phyloP scores from a whole-genome alignment of 371 early-diverging fungal species.

The Mucor ambiguus region DNA sequence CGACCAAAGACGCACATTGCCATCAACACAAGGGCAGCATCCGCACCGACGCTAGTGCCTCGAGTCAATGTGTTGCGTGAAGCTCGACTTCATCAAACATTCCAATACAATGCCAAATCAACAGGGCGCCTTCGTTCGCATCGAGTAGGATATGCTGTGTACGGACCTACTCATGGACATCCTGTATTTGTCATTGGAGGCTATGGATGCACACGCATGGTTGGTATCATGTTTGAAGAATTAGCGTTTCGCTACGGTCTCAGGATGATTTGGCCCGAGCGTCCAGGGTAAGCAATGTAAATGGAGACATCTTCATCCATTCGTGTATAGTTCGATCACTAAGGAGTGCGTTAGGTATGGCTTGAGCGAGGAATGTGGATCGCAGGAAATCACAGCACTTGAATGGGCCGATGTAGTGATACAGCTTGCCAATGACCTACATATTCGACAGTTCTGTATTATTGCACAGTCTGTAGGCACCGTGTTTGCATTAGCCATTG shows the following conservation, averaged over 20 bases:
- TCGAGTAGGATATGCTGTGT: conserved; percentile 51
- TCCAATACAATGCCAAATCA: conserved; percentile 28
- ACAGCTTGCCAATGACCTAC: conserved; percentile 44
- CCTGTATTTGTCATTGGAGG: conserved; percentile 54
- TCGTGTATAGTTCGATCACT: not conserved
- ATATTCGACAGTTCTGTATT: conserved; percentile 36
- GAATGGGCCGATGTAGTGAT: conserved; percentile 54
- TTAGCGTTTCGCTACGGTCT: conserved; percentile 36
- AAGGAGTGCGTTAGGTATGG: conserved; percentile 36
- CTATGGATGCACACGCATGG: conserved; percentile 49
- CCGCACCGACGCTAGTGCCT: conserved; percentile 2
- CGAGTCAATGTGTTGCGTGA: conserved; percentile 38
- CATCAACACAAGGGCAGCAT: not conserved
- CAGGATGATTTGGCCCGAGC: conserved; percentile 54
- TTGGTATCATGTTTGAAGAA: conserved; percentile 57
- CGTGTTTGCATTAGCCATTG: conserved; percentile 49
- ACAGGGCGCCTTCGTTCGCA: conserved; percentile 30
- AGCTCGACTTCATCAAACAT: conserved; percentile 48
- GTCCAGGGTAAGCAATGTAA: conserved; percentile 43
- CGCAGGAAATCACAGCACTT: conserved; percentile 42
- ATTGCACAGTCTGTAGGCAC: conserved; percentile 57
- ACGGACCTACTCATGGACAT: conserved; percentile 38
- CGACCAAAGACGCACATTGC: conserved; percentile 1
- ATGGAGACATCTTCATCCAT: not conserved
- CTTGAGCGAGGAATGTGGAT: conserved; percentile 42